Conservation (phyloP, 495 filamentous ascomycete species). For the Hypoxylon cercidicola region DNA sequence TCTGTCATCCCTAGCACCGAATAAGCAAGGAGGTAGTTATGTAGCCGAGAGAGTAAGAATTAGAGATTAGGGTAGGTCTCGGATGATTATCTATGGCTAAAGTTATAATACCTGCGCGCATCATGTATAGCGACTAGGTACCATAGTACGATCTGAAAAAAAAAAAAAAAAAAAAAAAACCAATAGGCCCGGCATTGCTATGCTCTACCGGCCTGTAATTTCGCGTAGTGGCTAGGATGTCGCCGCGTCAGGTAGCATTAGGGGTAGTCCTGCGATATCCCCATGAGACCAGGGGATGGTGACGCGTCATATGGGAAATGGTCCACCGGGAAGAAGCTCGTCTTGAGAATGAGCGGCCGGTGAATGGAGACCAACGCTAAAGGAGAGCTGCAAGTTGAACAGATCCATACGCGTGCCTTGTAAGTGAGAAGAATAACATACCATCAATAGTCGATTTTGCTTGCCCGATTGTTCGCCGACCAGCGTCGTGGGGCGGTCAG, state of each 20-base stretch:
- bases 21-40: too few species aligned
- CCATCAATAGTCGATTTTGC: neutral
- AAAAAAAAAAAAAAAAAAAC: neutral
- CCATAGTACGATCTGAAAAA: neutral
- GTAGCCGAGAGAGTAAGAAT: too few species aligned
- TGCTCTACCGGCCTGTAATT: neutral
- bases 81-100: too few species aligned
- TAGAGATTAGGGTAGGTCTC: too few species aligned
- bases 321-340: neutral
- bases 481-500: neutral
- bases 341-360: too few species aligned
- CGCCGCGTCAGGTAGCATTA: conserved; percentile 12
- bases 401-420: too few species aligned
- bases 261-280: conserved; percentile 10
- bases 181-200: neutral
- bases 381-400: too few species aligned
- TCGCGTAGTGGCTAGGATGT: conserved; percentile 2
- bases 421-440: neutral
- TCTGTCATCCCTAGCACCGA: too few species aligned
- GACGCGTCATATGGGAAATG: conserved; percentile 17
- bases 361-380: too few species aligned
- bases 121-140: too few species aligned
- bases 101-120: too few species aligned
- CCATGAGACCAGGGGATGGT: conserved; percentile 3
- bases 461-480: neutral